Evolutionary conservation across 2,329 filamentous ascomycete species (phyloP), one percentile per base, ranked within the genome.

Genomic region (Thelonectria blattea): DNA sequence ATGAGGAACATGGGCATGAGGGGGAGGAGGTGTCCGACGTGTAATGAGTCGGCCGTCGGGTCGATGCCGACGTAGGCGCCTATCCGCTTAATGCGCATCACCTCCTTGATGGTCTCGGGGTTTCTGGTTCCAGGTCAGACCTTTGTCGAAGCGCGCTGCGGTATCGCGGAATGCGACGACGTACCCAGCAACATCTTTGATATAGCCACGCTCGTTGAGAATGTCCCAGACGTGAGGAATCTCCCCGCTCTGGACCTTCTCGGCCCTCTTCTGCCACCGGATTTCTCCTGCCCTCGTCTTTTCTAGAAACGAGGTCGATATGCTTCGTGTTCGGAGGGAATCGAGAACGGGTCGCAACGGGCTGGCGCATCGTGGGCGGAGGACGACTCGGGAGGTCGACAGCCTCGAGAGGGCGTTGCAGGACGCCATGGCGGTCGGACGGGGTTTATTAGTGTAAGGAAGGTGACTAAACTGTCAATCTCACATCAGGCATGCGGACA

Each of bases 1-100:
- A 93, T 85, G 89, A 91, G 94, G 78, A 92, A 93, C 22, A 94
- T 80, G 15, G 90, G 86, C 91, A 95, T 95, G 56, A 94, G 81
- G 20, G 92, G 90, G 14, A 95, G 80, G 6, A 96, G 81, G 72
- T 96, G 91, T 59, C 92, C 92, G 48, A 95, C 81, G 70, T 96
- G 92, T 60, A 95, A 79, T 2, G 91, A 95, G 57, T 86, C 81
- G 14, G 91, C 91, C 0, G 92, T 95, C 5, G 92, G 91, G 72
- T 96, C 92, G 70, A 95, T 86, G 67, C 92, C 92, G 54, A 91
- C 89, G 71, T 96, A 96, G 60, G 85, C 88, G 63, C 88, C 89
- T 67, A 92, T 85, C 62, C 88, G 82, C 72, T 88, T 88, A 24
- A 79, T 74, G 5, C 82, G 84, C 78, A 95, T 84, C 20, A 91